Conservation (phyloP, 1,284 basidiomycete genomes). For the Tilletia caries region DNA sequence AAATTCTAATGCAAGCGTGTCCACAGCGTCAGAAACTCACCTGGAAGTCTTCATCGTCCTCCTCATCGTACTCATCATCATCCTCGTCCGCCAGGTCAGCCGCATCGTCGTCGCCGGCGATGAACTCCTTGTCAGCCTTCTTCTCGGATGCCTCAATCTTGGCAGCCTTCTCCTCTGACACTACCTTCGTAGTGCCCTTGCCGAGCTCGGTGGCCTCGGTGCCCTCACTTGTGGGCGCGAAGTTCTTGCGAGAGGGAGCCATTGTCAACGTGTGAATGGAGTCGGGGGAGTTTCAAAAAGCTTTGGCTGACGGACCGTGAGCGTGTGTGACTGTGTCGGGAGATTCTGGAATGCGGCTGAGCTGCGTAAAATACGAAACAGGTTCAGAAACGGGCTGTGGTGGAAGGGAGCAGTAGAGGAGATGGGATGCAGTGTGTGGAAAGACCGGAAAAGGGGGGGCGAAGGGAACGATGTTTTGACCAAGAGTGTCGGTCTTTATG, state of each 20-base stretch:
- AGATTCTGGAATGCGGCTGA: no score
- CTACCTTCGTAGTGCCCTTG: constrained; percentile 5
- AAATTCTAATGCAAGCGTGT: neutral
- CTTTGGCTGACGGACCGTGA: no score
- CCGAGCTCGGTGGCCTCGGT: constrained; percentile 4
- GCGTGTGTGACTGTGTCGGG: no score
- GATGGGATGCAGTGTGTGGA: neutral
- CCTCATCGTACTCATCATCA: neutral
- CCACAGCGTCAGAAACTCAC: neutral
- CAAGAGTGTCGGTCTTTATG: no score
- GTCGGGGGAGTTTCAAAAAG: neutral
- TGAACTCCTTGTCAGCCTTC: constrained; percentile 12
- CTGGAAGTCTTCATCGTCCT: constrained; percentile 7
- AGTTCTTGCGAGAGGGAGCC: constrained; percentile 3
- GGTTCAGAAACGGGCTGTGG: no score
- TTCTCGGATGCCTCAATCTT: constrained; percentile 5
- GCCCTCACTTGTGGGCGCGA: neutral
- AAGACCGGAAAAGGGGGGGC: no score
- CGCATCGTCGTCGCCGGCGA: constrained; percentile 5
- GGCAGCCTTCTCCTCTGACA: constrained; percentile 4
- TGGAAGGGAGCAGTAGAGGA: no score
- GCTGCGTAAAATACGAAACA: no score
- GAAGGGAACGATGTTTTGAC: no score
- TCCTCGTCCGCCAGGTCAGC: neutral
- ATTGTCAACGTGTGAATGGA: neutral